phyloP scores from a whole-genome alignment of 2,329 filamentous ascomycete species.

The Talaromyces sp. region DNA sequence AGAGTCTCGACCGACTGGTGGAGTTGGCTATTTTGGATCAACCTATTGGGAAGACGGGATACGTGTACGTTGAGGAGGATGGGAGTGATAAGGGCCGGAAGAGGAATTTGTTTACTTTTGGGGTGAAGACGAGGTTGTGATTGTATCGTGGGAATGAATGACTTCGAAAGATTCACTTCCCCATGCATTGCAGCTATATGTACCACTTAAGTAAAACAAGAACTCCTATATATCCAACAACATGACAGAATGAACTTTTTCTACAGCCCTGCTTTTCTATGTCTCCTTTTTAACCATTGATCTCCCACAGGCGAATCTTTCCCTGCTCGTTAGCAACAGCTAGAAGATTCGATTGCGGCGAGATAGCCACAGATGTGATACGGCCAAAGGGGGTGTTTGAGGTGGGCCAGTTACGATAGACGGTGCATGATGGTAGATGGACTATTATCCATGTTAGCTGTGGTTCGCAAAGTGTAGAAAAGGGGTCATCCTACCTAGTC shows the following conservation, averaged over 20 bases:
- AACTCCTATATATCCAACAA: background rate
- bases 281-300: slow-evolving; percentile 36
- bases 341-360: slow-evolving; percentile 63
- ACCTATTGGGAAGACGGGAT: slow-evolving; percentile 10
- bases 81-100: background rate
- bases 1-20: background rate
- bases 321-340: slow-evolving; percentile 87
- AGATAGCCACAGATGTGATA: slow-evolving; percentile 71
- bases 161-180: background rate
- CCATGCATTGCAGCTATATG: slow-evolving; percentile 7
- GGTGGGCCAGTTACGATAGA: slow-evolving; percentile 97
- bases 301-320: slow-evolving; percentile 88
- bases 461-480: background rate
- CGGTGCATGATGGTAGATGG: slow-evolving; percentile 86
- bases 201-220: background rate
- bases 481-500: slow-evolving; percentile 50
- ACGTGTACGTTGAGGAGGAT: slow-evolving; percentile 8
- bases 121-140: slow-evolving; percentile 7
- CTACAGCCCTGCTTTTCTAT: background rate
- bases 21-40: slow-evolving; percentile 9
- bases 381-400: slow-evolving; percentile 81
- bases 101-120: slow-evolving; percentile 15
- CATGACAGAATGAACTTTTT: background rate
- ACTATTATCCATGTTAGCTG: slow-evolving; percentile 32
- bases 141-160: background rate